Base-by-base conservation (phyloP, 345 rosid species). In the Citropsis articulata region DNA sequence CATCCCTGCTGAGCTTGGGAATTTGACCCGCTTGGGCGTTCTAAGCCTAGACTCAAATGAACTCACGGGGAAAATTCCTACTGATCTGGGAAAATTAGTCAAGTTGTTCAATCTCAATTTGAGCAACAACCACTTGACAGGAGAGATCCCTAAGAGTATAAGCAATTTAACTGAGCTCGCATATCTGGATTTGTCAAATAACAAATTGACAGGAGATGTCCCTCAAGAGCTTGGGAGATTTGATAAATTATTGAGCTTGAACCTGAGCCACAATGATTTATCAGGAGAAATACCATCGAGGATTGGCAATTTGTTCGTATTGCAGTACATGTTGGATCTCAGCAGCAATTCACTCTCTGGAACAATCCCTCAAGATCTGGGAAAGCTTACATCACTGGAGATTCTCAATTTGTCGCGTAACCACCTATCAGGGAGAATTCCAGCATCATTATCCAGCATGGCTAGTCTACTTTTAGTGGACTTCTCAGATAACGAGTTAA, bases 291-390 rank as follows among this genome's bases (percentile, higher is more conserved):
- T 90, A 61, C 88, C 97, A 4, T 38, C 40, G 1, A 84, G 85
- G 81, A 78, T 92, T 0, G 89, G 90, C 12, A 86, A 83, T 78
- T 85, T 92, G 62, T 21, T 76, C 2, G 27, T 50, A 3, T 45
- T 92, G 81, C 89, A 79, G 84, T 79, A 64, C 79, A 22, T 80
- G 40, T 72, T 92, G 73, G 94, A 90, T 71, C 91, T 92, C 48
- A 89, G 97, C 81, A 85, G 91, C 86, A 92, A 92, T 84, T 85
- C 81, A 22, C 84, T 92, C 71, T 88, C 89, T 4, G 92, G 91
- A 65, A 31, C 70, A 38, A 90, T 90, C 69, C 94, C 94, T 28
- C 76, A 50, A 59, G 82, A 78, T 30, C 74, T 92, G 21, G 83
- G 78, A 59, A 85, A 77, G 83, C 90, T 92, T 61, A 61, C 38